Evolutionary conservation across 176 grass and related monocot species (phyloP).

Genomic region (Zea mays): DNA sequence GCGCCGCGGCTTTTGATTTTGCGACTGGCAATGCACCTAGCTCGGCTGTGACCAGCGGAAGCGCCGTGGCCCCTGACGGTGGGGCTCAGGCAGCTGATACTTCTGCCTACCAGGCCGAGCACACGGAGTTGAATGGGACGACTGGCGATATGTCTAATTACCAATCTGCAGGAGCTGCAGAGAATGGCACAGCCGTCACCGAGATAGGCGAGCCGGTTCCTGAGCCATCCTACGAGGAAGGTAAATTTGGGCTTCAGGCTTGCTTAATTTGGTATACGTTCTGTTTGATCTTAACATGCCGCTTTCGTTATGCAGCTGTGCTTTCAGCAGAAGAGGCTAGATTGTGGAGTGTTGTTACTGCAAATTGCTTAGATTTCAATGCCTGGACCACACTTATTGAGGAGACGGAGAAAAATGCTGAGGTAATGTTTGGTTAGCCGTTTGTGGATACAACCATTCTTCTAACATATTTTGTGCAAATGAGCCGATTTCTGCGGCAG

Average conservation of each 20-base stretch:
- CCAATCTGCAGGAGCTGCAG: constrained; percentile 53
- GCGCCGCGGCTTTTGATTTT: constrained; percentile 26
- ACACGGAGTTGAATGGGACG: constrained; percentile 56
- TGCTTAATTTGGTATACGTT: background rate
- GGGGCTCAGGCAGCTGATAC: constrained; percentile 23
- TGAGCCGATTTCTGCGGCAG: background rate
- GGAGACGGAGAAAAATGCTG: constrained; percentile 82
- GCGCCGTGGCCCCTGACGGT: background rate
- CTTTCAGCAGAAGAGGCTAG: constrained; percentile 90
- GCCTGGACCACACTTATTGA: constrained; percentile 89
- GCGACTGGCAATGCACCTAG: constrained; percentile 2
- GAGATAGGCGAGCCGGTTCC: constrained; percentile 39
- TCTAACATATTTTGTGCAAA: background rate
- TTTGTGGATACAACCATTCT: background rate
- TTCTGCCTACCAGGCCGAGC: constrained; percentile 45
- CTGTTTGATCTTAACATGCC: constrained; percentile 6
- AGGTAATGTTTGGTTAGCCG: constrained; percentile 40
- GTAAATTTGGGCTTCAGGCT: constrained; percentile 36
- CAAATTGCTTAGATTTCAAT: constrained; percentile 84
- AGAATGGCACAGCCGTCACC: constrained; percentile 48
- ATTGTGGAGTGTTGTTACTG: constrained; percentile 69
- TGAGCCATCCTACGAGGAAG: constrained; percentile 68
- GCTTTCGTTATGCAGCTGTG: constrained; percentile 44
- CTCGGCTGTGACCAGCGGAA: background rate
- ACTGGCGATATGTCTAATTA: constrained; percentile 46